A percentile compares a stretch with the other conserved stretches of the same genome.
Conservation (phyloP, 257 asterid genomes). For the Primulina tabacum region DNA sequence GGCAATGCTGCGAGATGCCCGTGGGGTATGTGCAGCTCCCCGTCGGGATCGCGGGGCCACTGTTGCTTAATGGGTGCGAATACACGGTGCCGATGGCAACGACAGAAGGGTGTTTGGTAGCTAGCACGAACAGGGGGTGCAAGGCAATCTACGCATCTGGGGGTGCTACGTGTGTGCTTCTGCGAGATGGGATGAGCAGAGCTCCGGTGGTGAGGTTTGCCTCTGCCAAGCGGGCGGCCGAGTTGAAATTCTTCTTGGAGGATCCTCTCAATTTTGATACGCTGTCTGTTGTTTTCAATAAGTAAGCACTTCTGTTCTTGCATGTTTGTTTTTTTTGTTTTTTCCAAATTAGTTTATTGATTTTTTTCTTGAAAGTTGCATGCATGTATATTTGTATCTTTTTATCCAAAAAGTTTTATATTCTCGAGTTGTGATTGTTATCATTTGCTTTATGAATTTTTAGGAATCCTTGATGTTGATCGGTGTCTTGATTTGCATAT, state of each 20-base stretch:
- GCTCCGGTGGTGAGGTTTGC: slow-evolving; percentile 60
- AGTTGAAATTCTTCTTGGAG: slow-evolving; percentile 51
- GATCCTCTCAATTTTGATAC: slow-evolving; percentile 44
- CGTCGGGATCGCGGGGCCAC: slow-evolving; percentile 61
- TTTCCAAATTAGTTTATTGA: not conserved
- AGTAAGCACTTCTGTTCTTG: slow-evolving; percentile 30
- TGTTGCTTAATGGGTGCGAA: slow-evolving; percentile 54
- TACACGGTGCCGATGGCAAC: slow-evolving; percentile 63
- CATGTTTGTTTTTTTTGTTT: not conserved
- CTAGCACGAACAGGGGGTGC: slow-evolving; percentile 65
- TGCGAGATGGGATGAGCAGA: slow-evolving; percentile 57
- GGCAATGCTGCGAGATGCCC: slow-evolving; percentile 73
- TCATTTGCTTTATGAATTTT: not conserved
- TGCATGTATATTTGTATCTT: not conserved
- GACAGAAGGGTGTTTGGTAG: slow-evolving; percentile 60
- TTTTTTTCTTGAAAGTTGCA: not conserved
- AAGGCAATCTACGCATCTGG: slow-evolving; percentile 51
- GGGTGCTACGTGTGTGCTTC: slow-evolving; percentile 42
- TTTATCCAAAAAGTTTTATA: not conserved
- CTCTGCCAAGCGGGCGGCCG: slow-evolving; percentile 48
- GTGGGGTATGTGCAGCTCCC: slow-evolving; percentile 64
- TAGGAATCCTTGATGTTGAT: not conserved
- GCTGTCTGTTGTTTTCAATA: slow-evolving; percentile 45
- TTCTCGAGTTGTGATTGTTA: not conserved
- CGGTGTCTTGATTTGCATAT: not conserved